Conservation (phyloP, 495 filamentous ascomycete species). For the Massariosphaeria phaeospora region DNA sequence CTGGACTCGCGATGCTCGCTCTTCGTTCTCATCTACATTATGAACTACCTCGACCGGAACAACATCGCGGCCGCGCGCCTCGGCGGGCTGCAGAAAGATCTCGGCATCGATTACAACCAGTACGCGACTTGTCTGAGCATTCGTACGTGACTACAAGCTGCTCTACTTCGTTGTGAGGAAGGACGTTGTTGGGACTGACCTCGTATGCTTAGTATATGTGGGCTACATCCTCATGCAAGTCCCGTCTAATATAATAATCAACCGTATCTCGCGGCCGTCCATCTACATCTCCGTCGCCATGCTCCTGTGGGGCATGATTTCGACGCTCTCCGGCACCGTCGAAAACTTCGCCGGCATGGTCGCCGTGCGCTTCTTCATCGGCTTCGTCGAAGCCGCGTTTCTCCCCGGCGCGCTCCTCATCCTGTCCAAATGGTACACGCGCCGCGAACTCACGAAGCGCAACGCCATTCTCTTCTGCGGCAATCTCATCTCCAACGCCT, state of each 20-base stretch:
- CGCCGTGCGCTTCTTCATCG: conserved; percentile 19
- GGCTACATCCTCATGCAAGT: conserved; percentile 23
- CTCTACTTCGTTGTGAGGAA: not conserved
- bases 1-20: conserved; percentile 18
- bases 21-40: conserved; percentile 23
- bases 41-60: conserved; percentile 23
- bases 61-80: conserved; percentile 21
- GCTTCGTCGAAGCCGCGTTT: conserved; percentile 23
- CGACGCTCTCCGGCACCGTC: conserved; percentile 10
- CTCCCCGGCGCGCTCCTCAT: conserved; percentile 20
- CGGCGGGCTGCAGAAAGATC: conserved; percentile 9
- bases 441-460: conserved; percentile 13
- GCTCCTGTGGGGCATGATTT: conserved; percentile 22
- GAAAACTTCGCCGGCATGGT: conserved; percentile 20
- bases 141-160: conserved; percentile 8
- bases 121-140: conserved; percentile 24
- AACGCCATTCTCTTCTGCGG: conserved; percentile 24
- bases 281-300: conserved; percentile 17
- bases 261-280: conserved; percentile 10
- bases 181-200: not conserved
- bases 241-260: conserved; percentile 14
- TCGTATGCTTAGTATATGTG: conserved; percentile 7
- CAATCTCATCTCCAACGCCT: conserved; percentile 18
- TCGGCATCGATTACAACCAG: conserved; percentile 13
- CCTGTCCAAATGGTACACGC: conserved; percentile 21